Base-by-base conservation (phyloP, 2,329 filamentous ascomycete species). In the Fusarium sp. region DNA sequence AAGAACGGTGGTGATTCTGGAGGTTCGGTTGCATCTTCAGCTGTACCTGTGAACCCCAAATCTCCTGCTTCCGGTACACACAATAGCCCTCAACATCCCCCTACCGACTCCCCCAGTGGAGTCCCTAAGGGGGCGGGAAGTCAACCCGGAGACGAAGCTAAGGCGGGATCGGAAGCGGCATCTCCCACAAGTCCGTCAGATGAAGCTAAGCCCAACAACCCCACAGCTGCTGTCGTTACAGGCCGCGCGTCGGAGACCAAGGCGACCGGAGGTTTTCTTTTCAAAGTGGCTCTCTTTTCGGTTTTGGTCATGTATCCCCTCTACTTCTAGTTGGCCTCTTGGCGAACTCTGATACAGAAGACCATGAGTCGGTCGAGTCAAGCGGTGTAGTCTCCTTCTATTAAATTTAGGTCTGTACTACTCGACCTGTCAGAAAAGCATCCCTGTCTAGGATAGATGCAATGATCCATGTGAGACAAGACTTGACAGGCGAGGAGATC, bases 231-330 rank as follows among this genome's bases (percentile, higher is more conserved):
- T 4, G 43, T 54, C 0, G 51, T 54, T 48, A 54, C 51, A 13
- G 43, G 51, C 18, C 10, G 21, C 1, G 42, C 51, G 4, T 6
- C 43, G 13, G 25, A 27, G 1, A 9, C 6, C 0, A 49, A 25
- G 17, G 18, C 31, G 4, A 11, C 3, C 10, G n/a, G 1, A 0
- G 20, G 15, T 1, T 10, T 27, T 25, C 11, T 39, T 0, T 0
- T 31, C 18, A 49, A 54, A 3, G 43, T 25, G 1, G 2, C 17
- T 0, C 6, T 29, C 3, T 29, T 50, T 23, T 23, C 51, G 11
- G 11, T 17, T 5, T 23, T 39, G 15, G 33, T 37, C 9, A 6
- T 50, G 11, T 31, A 18, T 17, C 17, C 29, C 27, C 27, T 54
- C 5, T 31, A 29, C 13, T 8, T 23, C 2, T 49, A 23, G 15